These are phyloP conservation scores for Fonsecaea nubica DNA, from an alignment of 2,329 filamentous ascomycete species.

Conservation along the genomic window DNA sequence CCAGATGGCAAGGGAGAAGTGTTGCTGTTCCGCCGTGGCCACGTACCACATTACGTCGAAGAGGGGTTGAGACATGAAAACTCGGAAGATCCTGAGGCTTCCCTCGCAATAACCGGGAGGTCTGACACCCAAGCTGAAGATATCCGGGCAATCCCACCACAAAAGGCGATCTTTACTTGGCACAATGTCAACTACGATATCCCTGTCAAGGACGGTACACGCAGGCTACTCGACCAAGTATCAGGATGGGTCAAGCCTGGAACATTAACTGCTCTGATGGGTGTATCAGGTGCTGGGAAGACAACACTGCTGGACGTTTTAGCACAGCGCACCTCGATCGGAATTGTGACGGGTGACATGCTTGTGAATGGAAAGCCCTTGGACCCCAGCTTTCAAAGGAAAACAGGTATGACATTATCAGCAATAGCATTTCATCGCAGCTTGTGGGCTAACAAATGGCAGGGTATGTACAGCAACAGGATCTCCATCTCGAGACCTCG, in stretches of 20 bases:
- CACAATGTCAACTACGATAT: constrained; percentile 78
- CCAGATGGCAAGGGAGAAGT: constrained; percentile 80
- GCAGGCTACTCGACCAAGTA: constrained; percentile 81
- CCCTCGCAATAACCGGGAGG: constrained; percentile 38
- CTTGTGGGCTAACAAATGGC: constrained; percentile 62
- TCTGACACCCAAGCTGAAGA: constrained; percentile 40
- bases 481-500: constrained; percentile 81
- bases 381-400: background rate
- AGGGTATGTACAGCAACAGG: constrained; percentile 90
- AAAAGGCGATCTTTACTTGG: constrained; percentile 35
- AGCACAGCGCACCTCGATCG: constrained; percentile 78
- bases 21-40: constrained; percentile 70
- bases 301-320: constrained; percentile 87
- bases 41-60: constrained; percentile 63
- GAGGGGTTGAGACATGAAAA: constrained; percentile 53
- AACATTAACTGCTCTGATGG: constrained; percentile 85
- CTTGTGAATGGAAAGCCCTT: constrained; percentile 73
- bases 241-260: constrained; percentile 94
- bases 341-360: constrained; percentile 86
- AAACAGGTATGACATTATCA: background rate
- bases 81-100: constrained; percentile 57
- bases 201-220: constrained; percentile 75
- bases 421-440: background rate
- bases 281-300: constrained; percentile 79
- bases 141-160: constrained; percentile 35